A percentile compares a stretch with the other conserved stretches of the same genome.
Conservation (phyloP, 1,284 basidiomycete genomes). For the Pseudozyma sp. region DNA sequence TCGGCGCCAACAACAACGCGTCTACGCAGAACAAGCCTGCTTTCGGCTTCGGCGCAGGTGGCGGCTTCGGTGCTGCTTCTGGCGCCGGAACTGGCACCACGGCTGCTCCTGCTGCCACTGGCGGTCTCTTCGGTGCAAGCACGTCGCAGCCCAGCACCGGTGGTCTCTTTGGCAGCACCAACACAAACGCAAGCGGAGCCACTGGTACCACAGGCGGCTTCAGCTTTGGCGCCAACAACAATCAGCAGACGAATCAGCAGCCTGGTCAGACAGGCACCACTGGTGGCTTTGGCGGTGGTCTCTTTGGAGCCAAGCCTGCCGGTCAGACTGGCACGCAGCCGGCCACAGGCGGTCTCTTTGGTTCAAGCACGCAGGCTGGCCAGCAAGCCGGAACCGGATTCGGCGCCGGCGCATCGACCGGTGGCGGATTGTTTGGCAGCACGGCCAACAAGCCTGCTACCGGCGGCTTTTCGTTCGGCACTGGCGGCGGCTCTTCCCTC, state of each 20-base stretch:
- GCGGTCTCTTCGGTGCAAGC: conserved; percentile 70
- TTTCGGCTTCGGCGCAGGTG: conserved; percentile 59
- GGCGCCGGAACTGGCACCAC: conserved; percentile 42
- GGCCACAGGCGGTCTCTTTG: conserved; percentile 69
- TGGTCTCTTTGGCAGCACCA: conserved; percentile 45
- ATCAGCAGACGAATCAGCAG: conserved; percentile 41
- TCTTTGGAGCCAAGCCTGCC: conserved; percentile 64
- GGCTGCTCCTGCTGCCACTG: conserved; percentile 61
- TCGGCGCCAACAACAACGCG: conserved; percentile 48
- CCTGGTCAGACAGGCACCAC: conserved; percentile 41
- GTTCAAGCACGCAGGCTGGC: conserved; percentile 55
- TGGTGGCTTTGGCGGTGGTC: conserved; percentile 57
- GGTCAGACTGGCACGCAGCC: conserved; percentile 52
- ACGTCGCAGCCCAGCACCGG: conserved; percentile 49
- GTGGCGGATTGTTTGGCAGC: conserved; percentile 69
- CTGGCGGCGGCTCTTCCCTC: conserved; percentile 62
- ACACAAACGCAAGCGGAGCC: conserved; percentile 21
- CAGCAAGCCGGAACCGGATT: conserved; percentile 56
- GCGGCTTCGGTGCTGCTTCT: conserved; percentile 46
- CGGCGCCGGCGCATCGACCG: conserved; percentile 32
- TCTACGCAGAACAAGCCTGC: conserved; percentile 60
- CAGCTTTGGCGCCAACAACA: conserved; percentile 49
- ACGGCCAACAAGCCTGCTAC: conserved; percentile 46
- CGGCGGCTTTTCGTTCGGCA: conserved; percentile 55
- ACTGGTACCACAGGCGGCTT: conserved; percentile 45